Base-by-base conservation (phyloP, 2,329 filamentous ascomycete genomes). In the Ploettnerulaceae sp. region DNA sequence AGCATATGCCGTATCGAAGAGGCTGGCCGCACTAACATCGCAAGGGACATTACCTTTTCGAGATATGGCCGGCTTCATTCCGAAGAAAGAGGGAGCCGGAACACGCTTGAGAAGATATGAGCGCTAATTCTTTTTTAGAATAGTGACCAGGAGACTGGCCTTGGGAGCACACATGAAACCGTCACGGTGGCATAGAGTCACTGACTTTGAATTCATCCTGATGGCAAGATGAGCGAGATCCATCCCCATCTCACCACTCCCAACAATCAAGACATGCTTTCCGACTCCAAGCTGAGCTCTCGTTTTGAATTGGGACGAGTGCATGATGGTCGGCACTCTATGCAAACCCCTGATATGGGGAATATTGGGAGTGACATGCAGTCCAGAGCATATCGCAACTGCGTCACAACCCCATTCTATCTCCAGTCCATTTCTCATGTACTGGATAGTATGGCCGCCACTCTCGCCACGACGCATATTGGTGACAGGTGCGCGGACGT, bases 1-100 rank as follows among this genome's bases (percentile, higher is more conserved):
- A 4, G 71, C 68, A 44, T 76, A 76, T 4, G 71, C 70, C 0
- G 73, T 75, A 49, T 76, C 72, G 49, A 76, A 75, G 4, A 76
- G 57, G 44, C 71, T 73, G 7, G 71, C 71, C 1, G 70, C 63
- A 1, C 68, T 67, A 2, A 68, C 66, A 51, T 76, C 73, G 11
- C 72, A 66, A 0, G 73, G 72, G 29, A 73, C 71, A 35, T 54
- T 54, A 2, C 47, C 45, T 49, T 51, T 31, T 3, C 36, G 26
- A 9, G 36, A 28, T 2, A 21, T 26, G 2, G 33, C 28, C n/a
- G 38, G 38, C 15, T 33, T 41, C 38, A 49, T 52, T 29, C 45
- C 37, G 21, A 52, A 52, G 20, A 25, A 52, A 14, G 45, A 48
- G 9, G 45, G 35, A 9, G 45, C 45, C 7, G 51, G 51, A 24